phyloP scores from a whole-genome alignment of 257 asterid genomes.

The Rubia yunnanensis region DNA sequence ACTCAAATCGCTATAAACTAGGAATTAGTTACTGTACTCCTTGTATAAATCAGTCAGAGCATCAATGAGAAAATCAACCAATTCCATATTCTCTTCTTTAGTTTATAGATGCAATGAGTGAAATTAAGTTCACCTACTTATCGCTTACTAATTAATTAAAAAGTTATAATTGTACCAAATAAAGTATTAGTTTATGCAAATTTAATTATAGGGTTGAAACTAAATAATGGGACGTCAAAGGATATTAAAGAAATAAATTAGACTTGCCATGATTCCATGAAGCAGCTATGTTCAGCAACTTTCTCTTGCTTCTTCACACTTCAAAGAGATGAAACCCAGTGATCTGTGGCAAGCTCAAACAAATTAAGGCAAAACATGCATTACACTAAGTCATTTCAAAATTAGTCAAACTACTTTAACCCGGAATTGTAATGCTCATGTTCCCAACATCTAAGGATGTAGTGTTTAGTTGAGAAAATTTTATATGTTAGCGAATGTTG shows the following conservation, averaged over 20 bases:
- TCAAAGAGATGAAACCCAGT: not conserved
- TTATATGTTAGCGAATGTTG: no score
- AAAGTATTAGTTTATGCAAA: not conserved
- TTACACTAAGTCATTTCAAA: not conserved
- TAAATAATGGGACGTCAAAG: not conserved
- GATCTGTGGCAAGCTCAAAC: not conserved
- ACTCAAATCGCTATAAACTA: no score
- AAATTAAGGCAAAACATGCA: not conserved
- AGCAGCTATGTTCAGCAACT: not conserved
- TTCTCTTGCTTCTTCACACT: not conserved
- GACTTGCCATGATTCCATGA: not conserved
- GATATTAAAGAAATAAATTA: not conserved
- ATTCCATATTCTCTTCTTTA: no score
- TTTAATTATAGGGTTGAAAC: not conserved
- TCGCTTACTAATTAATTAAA: not conserved
- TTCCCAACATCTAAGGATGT: no score
- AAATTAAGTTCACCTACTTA: not conserved
- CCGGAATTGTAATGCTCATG: no score
- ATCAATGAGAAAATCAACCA: no score
- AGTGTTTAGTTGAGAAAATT: no score
- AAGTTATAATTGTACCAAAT: not conserved
- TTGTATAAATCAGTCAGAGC: no score
- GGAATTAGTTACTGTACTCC: no score
- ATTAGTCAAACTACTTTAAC: no score
- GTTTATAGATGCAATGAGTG: no score